Base-by-base conservation (phyloP, 1,284 basidiomycete genomes). In the Xerocomus amazonicus region DNA sequence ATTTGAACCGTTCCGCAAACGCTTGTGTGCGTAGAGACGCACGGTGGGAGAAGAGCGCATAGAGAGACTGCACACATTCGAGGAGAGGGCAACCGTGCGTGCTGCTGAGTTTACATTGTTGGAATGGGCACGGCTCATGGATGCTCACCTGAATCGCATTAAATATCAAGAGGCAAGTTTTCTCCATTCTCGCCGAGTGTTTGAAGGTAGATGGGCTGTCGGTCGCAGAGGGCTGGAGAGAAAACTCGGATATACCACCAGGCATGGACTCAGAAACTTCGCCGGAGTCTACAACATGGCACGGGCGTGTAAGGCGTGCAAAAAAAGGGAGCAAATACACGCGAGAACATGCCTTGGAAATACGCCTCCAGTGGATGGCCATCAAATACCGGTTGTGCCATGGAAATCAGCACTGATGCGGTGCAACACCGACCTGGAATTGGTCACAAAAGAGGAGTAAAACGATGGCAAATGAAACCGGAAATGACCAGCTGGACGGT, bases 1-100 rank as follows among this genome's bases (percentile, higher is more conserved):
- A 90, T 67, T 90, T 90, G 77, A 91, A 90, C 42, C 79, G 82
- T 67, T 91, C 88, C 13, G 81, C 78, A 57, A 90, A 87, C 34
- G 71, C 72, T 56, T 65, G 74, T 10, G 73, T 65, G 26, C 65
- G 61, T 56, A 53, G 62, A 38, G 57, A 52, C 9, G 49, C 43
- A 26, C 45, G 48, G 41, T 56, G 44, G 2, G 58, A 48, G 45
- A 65, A 47, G 59, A 63, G 44, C 63, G 67, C 50, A 63, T 47
- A 16, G 57, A 67, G 37, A 61, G 67, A 40, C 72, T 63, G 58
- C 48, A 73, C 35, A 62, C 43, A 54, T 50, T 12, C 43, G 27
- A 17, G 14, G 39, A 31, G 10, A 19, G 35, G 17, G n/a, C n/a
- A 43, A 28, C 26, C 16, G 19, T 37, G 33, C 34, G 23, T 26